Base-by-base conservation (phyloP, 106 monocot genomes). In the Dendrobium huoshanense region DNA sequence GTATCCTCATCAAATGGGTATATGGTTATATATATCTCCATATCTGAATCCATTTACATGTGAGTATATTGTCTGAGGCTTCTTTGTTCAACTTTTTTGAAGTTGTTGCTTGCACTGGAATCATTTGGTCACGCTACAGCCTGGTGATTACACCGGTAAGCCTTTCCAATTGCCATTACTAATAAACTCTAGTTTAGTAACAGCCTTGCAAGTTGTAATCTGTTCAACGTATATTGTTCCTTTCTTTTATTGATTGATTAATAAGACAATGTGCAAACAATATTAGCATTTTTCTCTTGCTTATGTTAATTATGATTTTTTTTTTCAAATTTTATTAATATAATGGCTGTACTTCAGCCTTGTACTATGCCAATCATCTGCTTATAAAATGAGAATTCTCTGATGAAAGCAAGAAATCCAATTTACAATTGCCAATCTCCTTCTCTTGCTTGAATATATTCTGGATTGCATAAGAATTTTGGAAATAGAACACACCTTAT, bases 1-100 rank as follows among this genome's bases (percentile, higher is more conserved):
- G 19, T 96, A 91, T 67, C 91, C 95, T 82, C 95, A 96, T 80
- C 95, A 96, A 96, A 31, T 87, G 55, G 95, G 93, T 92, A 81
- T 80, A 86, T 75, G 49, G 4, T 31, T 11, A 15, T 41, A 16
- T 27, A 72, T 43, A n/a, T 72, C n/a, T 43, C 17, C 43, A n/a
- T 27, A 25, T 44, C 19, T 67, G 27, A 56, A 56, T 9, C 58
- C 15, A 58, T 65, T 25, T 24, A 65, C n/a, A 65, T 61, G 7
- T 61, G 7, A 65, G 27, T 17, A 47, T 33, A 27, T 29, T 19
- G 5, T 43, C 41, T 42, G 58, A 20, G 82, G 18, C 51, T 76
- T 87, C 9, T 43, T 77, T 45, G 42, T 48, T 59, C 79, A 68
- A 51, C 6, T 87, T 31, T 70, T 77, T n/a, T 80, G 27, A 81